Evolutionary conservation across 495 filamentous ascomycete species (phyloP), one percentile per base, ranked within the genome.

Genomic region (Penicillium bialowiezense): DNA sequence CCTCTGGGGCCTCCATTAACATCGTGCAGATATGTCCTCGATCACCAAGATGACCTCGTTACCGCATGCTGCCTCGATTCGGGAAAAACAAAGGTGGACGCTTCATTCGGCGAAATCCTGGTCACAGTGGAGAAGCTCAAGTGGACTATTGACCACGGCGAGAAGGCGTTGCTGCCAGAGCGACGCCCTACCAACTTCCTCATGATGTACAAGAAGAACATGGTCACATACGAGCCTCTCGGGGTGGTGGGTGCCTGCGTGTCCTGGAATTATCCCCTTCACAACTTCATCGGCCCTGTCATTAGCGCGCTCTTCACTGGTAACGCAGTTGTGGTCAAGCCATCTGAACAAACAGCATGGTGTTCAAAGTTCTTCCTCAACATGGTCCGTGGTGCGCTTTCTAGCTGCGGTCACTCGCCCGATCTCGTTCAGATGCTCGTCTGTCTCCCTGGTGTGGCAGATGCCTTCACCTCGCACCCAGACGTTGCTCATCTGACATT

Each of bases 221-320:
- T 84, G 47, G 91, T 99, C 14, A 70, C 77, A 36, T 97, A 93
- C 70, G 93, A 99, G 64, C 91, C 93, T 13, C 73, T 97, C 18
- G 95, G 93, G 1, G 88, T 99, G 13, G 88, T 99, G 20, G 85
- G 89, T 14, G 93, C 95, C 13, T 84, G 89, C 38, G 89, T 97
- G 29, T 95, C 89, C 59, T 99, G 93, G 93, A 99, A 99, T 75
- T 98, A 80, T 58, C 80, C 91, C 37, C 95, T 97, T 66, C 93
- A 99, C 69, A 99, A 99, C 69, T 75, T 97, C 52, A 80, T 99
- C 33, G 87, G 86, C 2, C 93, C 93, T 0, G 80, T 96, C 39
- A 95, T 99, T 62, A 88, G 87, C 52, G 83, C 89, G 13, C 77
- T 97, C 34, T 97, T 97, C 66, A 79, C 90, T n/a, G 93, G 95